phyloP scores from a whole-genome alignment of 768 basidiomycete species.

The Pisolithus tinctorius region DNA sequence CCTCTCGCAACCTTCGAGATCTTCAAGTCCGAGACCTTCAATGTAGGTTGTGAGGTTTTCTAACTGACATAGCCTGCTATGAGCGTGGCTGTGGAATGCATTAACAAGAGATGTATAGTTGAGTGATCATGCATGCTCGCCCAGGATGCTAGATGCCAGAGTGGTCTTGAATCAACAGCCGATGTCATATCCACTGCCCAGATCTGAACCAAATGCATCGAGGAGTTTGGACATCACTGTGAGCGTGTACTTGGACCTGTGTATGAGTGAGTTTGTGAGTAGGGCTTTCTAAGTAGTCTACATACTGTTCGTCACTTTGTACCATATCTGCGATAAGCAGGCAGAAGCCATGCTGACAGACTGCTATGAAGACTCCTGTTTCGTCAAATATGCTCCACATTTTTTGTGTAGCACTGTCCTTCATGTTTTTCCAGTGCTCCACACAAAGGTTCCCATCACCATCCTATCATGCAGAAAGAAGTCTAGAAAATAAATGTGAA shows the following conservation, averaged over 20 bases:
- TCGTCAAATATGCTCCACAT: constrained; percentile 4
- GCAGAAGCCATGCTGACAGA: constrained; percentile 19
- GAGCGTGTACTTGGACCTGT: constrained; percentile 18
- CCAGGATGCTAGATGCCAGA: constrained; percentile 6
- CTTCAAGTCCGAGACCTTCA: constrained; percentile 12
- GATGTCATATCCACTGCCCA: constrained; percentile 17
- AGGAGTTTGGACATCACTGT: constrained; percentile 6
- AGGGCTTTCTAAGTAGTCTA: neutral
- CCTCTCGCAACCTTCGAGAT: constrained; percentile 15
- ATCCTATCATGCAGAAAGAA: no score
- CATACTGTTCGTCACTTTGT: constrained; percentile 10
- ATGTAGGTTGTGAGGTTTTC: constrained; percentile 9
- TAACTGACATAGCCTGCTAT: constrained; percentile 17
- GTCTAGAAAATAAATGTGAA: no score
- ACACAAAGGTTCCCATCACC: no score
- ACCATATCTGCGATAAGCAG: constrained; percentile 20
- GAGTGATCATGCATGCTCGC: neutral
- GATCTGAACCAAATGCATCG: constrained; percentile 1
- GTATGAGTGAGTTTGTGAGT: no score
- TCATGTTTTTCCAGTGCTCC: no score
- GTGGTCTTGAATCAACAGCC: constrained; percentile 14
- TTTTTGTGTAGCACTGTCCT: neutral
- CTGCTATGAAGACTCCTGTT: constrained; percentile 12
- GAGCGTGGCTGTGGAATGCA: constrained; percentile 19
- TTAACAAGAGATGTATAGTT: constrained; percentile 6